Conservation (phyloP, 2,329 filamentous ascomycete species). For the Plectosphaerella cucumerina region DNA sequence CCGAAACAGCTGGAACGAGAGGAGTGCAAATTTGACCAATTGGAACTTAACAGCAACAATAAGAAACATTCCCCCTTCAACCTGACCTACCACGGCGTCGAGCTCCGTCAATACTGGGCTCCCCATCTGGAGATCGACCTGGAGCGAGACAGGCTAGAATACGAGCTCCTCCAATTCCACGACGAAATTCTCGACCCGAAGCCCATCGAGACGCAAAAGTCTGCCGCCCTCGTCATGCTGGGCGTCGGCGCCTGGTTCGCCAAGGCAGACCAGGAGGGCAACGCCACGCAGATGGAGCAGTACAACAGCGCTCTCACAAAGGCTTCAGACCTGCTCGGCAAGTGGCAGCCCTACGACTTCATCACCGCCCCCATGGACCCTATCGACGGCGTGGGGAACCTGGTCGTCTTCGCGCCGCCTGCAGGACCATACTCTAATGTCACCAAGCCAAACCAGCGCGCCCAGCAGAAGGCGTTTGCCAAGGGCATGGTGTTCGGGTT, state of each 20-base stretch:
- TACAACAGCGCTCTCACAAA: slow-evolving; percentile 16
- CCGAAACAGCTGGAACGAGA: slow-evolving; percentile 1
- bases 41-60: not conserved
- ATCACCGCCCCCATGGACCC: slow-evolving; percentile 14
- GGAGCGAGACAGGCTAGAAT: slow-evolving; percentile 9
- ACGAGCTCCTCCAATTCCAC: slow-evolving; percentile 17
- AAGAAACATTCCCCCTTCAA: slow-evolving; percentile 13
- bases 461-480: too few relatives aligned
- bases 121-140: slow-evolving; percentile 47
- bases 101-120: slow-evolving; percentile 56
- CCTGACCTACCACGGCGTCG: slow-evolving; percentile 38
- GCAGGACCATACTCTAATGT: too few relatives aligned
- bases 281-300: slow-evolving; percentile 8
- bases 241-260: slow-evolving; percentile 21
- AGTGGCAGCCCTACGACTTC: slow-evolving; percentile 14
- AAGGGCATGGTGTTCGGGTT: slow-evolving; percentile 14
- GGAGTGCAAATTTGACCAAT: not conserved
- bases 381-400: slow-evolving; percentile 20
- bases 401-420: slow-evolving; percentile 22
- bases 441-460: too few relatives aligned
- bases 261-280: slow-evolving; percentile 5
- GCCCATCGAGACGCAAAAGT: slow-evolving; percentile 11
- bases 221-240: slow-evolving; percentile 18
- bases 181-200: slow-evolving; percentile 10
- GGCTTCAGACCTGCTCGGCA: slow-evolving; percentile 14